phyloP scores from a whole-genome alignment of 352 stramenopile genomes.

The Phytophthora crassamura region DNA sequence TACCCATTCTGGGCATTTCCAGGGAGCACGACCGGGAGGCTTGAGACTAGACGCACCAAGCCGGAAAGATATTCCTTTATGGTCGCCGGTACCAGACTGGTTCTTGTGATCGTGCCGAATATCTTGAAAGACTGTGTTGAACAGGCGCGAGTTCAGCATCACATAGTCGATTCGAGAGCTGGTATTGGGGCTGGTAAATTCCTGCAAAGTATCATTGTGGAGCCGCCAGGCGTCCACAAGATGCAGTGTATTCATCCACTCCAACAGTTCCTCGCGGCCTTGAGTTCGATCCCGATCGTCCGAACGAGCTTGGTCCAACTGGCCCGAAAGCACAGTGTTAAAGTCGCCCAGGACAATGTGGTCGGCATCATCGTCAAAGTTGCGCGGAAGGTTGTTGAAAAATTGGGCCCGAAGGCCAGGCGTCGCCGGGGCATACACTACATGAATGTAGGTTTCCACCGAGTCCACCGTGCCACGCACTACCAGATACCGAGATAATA shows the following conservation, averaged over 20 bases:
- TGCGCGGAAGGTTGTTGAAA: not conserved
- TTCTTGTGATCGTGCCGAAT: too few species aligned
- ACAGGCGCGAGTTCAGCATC: not conserved
- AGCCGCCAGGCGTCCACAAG: conserved; percentile 7
- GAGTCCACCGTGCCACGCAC: too few species aligned
- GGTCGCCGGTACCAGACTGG: too few species aligned
- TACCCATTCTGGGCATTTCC: not conserved
- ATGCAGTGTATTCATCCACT: not conserved
- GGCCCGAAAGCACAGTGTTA: conserved; percentile 3
- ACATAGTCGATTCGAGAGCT: conserved; percentile 7
- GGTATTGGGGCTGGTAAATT: conserved; percentile 6
- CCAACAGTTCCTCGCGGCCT: not conserved
- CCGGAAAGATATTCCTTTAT: not conserved
- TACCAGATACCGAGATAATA: too few species aligned
- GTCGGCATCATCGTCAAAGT: conserved; percentile 3
- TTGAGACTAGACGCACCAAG: not conserved
- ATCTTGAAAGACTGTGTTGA: conserved; percentile 1
- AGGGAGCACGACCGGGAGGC: not conserved
- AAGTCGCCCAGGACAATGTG: conserved; percentile 10
- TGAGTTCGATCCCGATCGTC: not conserved
- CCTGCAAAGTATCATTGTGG: conserved; percentile 2
- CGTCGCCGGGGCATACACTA: too few species aligned
- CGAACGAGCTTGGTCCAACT: not conserved
- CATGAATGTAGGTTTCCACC: too few species aligned
- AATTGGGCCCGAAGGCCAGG: too few species aligned